Evolutionary conservation across 2,329 filamentous ascomycete genomes (phyloP), one percentile per base, ranked within the genome.

Genomic region (Epichloe elymi): DNA sequence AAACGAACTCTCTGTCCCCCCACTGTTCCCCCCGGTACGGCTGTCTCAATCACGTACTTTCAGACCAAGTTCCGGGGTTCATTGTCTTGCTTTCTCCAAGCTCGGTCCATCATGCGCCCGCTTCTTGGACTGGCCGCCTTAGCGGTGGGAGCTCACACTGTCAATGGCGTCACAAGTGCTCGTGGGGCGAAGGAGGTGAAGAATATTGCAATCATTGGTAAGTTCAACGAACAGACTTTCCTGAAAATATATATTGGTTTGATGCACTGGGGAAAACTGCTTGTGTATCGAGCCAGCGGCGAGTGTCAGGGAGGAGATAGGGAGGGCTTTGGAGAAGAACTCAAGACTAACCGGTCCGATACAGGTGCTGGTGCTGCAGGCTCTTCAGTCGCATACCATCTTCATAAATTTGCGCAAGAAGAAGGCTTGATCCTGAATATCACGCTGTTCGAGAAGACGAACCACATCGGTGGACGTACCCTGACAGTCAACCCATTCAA

Each of bases 331-430:
- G 3, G 23, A 33, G 8, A 17, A 36, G 14, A 15, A 23, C 3
- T 23, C 20, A 19, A 15, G 19, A 46, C 49, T 51, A 45, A 52
- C 19, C 15, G 19, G 10, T 14, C n/a, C 19, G 30, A 17, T 36
- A 19, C 43, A 95, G 91, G 93, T 55, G 91, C 91, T 58, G 93
- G 93, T 45, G 84, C 93, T 42, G 91, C 82, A 33, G 93, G 93
- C 33, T 81, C 93, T 4, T 95, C 90, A 2, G 74, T 89, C 3
- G 90, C 93, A 0, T 95, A 93, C 66, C 81, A 91, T 61, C 73
- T 98, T 45, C 75, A 76, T 39, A 79, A 84, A 60, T 90, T 83
- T 65, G 85, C 87, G 20, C 68, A 78, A 4, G 68, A 78, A 52
- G 72, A 74, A n/a, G 71, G 70, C 17, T 66, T 85, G 17, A 70